Evolutionary conservation across 2,329 filamentous ascomycete genomes (phyloP).

Genomic region (Calonectria naviculata): DNA sequence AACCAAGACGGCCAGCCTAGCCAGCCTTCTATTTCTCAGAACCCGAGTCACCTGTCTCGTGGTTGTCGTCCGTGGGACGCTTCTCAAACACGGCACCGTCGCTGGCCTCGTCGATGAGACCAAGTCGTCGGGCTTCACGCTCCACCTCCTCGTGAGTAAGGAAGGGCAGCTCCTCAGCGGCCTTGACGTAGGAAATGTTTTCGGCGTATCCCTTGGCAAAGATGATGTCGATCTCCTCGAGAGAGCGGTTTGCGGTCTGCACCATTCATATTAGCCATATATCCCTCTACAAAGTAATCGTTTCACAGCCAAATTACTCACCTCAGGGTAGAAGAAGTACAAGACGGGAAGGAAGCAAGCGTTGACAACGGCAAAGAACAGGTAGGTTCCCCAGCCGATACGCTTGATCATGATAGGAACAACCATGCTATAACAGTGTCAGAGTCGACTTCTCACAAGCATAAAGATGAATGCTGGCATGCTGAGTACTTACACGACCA

Average conservation of each 20-base stretch:
- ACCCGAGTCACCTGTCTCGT: slow-evolving; percentile 2
- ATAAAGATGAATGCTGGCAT: rapidly evolving
- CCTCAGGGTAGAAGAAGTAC: slow-evolving; percentile 58
- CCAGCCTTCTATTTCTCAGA: slow-evolving; percentile 6
- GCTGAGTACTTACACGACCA: slow-evolving; percentile 51
- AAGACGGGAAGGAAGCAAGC: slow-evolving; percentile 63
- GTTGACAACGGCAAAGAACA: slow-evolving; percentile 64
- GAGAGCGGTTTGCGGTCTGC: slow-evolving; percentile 51
- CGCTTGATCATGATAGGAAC: slow-evolving; percentile 72
- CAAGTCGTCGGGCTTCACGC: slow-evolving; percentile 50
- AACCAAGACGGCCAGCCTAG: background rate
- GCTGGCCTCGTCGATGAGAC: slow-evolving; percentile 27
- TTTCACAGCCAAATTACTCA: background rate
- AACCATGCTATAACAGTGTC: slow-evolving; percentile 54
- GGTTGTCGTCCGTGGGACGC: slow-evolving; percentile 8
- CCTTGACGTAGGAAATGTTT: slow-evolving; percentile 69
- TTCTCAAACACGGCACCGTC: slow-evolving; percentile 35
- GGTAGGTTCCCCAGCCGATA: slow-evolving; percentile 63
- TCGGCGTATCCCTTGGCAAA: slow-evolving; percentile 70
- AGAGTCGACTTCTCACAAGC: background rate
- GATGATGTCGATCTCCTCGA: slow-evolving; percentile 69
- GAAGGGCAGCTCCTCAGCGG: slow-evolving; percentile 66
- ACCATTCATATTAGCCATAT: background rate
- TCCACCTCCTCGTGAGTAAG: slow-evolving; percentile 64
- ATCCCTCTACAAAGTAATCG: rapidly evolving